phyloP scores from a whole-genome alignment of 441 rosid species.

The Erysimum pusillum region DNA sequence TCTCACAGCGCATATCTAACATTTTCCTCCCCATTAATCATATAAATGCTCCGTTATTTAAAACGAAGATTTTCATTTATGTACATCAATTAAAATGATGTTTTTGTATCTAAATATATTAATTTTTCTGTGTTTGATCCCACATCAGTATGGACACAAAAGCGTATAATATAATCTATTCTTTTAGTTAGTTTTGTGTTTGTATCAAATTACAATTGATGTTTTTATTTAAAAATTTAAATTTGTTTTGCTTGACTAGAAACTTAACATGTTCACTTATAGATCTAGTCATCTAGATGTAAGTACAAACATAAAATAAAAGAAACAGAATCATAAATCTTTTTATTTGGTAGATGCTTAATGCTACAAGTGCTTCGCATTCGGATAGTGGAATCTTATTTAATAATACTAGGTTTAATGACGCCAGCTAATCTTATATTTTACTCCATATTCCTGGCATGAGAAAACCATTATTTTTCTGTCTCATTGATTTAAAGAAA shows the following conservation, averaged over 20 bases:
- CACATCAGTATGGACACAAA: too few relatives aligned
- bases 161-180: too few relatives aligned
- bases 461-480: neutral
- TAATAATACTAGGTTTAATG: constrained; percentile 31
- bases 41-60: neutral
- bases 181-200: too few relatives aligned
- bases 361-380: constrained; percentile 20
- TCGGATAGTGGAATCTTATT: constrained; percentile 46
- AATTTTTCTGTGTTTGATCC: neutral
- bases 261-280: neutral
- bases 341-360: neutral
- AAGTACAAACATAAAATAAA: constrained; percentile 13
- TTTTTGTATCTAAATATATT: neutral
- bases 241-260: neutral
- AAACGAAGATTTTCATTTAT: constrained; percentile 6
- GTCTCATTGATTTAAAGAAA: neutral
- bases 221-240: neutral
- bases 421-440: constrained; percentile 41
- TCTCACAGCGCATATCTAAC: constrained; percentile 27
- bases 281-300: constrained; percentile 14
- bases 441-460: constrained; percentile 35
- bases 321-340: neutral
- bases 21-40: constrained; percentile 10
- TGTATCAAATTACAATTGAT: neutral
- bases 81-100: neutral